Evolutionary conservation across 352 stramenopile genomes (phyloP), one percentile per base, ranked within the genome.

Genomic region (Elongisporangium anandrum): DNA sequence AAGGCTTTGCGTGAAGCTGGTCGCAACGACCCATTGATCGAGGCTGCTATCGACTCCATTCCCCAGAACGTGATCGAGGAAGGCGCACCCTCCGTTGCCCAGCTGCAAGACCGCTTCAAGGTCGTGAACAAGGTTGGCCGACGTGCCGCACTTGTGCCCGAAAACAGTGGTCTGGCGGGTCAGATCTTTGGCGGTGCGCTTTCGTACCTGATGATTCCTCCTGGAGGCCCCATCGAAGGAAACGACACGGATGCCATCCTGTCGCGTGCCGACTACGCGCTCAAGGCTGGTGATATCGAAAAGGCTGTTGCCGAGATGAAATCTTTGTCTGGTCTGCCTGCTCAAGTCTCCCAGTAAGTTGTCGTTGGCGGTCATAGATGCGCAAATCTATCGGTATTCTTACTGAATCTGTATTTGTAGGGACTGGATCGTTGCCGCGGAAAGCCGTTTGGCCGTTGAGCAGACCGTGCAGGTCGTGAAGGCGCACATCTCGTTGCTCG

Each of bases 381-480:
- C 21, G 23, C 19, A 38, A 15, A 19, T 17, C n/a, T 41, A 2
- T 22, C 21, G 4, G 19, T 15, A 13, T 57, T n/a, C 17, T 9
- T 3, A 34, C 9, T 22, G 34, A 29, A 23, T 53, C 29, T 57
- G 2, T 53, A 47, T 6, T 4, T 54, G 21, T 15, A 81, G 68
- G 29, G 85, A 94, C 66, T 94, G 85, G 85, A 72, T 94, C 47
- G 60, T 58, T 53, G 85, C 85, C 47, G 85, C 85, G 1, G 80
- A 94, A 57, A 79, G 79, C 51, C 81, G 85, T 49, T 66, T 94
- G 57, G 78, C 82, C 9, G 77, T 94, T 38, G 85, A 94, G 61
- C 85, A 94, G 65, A 92, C 85, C 2, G 75, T 81, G 45, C 90
- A 90, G 74, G 73, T 92, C 56, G 69, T 94, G 50, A 94, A 94